These are phyloP conservation scores for Rugonectria rugulosa DNA, from an alignment of 2,329 filamentous ascomycete species.

Conservation along the genomic window DNA sequence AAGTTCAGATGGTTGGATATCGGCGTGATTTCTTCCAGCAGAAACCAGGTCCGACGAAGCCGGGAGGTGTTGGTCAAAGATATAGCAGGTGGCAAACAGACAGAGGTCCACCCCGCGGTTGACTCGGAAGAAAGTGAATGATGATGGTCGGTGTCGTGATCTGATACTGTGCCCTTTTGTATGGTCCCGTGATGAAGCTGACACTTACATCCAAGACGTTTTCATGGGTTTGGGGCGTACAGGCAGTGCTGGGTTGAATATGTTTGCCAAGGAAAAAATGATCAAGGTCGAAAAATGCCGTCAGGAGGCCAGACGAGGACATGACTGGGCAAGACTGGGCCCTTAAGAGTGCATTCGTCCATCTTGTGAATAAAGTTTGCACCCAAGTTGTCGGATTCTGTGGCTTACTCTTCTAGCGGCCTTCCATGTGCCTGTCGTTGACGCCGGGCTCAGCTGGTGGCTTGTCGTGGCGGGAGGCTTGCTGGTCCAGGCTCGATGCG, in stretches of 20 bases:
- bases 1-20: too few species aligned
- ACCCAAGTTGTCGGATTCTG: conserved; percentile 28
- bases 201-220: not conserved
- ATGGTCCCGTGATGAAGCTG: conserved; percentile 18
- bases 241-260: not conserved
- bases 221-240: not conserved
- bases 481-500: conserved; percentile 36
- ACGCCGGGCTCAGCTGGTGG: conserved; percentile 29
- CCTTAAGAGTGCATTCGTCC: conserved; percentile 19
- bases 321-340: not conserved
- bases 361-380: conserved; percentile 28
- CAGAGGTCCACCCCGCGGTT: conserved; percentile 18
- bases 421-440: conserved; percentile 19
- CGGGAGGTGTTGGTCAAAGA: conserved; percentile 19
- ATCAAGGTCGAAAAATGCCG: not conserved
- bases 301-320: not conserved
- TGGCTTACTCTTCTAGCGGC: conserved; percentile 27
- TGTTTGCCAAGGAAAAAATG: not conserved
- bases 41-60: too few species aligned
- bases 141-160: conserved; percentile 14
- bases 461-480: conserved; percentile 39
- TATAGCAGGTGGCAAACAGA: conserved; percentile 19
- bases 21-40: too few species aligned
- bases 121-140: conserved; percentile 18
- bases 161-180: conserved; percentile 16